These are phyloP conservation scores for Blastosporella zonata DNA, from an alignment of 1,284 basidiomycete species.

Conservation along the genomic window DNA sequence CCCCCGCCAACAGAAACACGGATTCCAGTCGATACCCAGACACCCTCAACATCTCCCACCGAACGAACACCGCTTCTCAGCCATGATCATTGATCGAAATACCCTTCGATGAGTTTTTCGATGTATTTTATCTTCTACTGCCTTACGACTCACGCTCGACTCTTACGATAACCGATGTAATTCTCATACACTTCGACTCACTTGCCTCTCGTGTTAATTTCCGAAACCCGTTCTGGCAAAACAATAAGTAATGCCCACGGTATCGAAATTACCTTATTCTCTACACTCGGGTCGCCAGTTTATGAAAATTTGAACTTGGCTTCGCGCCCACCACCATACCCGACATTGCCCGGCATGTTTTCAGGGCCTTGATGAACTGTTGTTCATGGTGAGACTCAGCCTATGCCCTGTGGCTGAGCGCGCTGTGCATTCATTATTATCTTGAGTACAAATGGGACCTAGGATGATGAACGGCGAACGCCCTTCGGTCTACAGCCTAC, in stretches of 20 bases:
- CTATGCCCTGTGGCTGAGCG: not conserved
- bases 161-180: slow-evolving; percentile 19
- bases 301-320: not conserved
- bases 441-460: not conserved
- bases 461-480: no score
- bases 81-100: slow-evolving; percentile 17
- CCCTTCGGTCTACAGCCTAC: not conserved
- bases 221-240: not conserved
- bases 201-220: not conserved
- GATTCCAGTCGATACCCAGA: slow-evolving; percentile 13
- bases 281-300: not conserved
- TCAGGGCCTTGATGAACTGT: not conserved
- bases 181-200: slow-evolving; percentile 5
- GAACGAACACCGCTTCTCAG: slow-evolving; percentile 40
- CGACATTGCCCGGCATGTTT: not conserved
- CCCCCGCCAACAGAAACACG: slow-evolving; percentile 9
- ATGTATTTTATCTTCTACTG: slow-evolving; percentile 12
- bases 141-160: slow-evolving; percentile 8
- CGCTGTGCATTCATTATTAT: not conserved
- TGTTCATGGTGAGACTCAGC: not conserved
- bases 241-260: not conserved
- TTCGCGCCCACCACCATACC: not conserved
- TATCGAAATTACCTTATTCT: not conserved
- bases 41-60: slow-evolving; percentile 26
- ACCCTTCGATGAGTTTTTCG: slow-evolving; percentile 14